A percentile compares a stretch with the other conserved stretches of the same genome.
Evolutionary conservation across 1,139 yeast genomes (phyloP).

Genomic region (Scheffersomyces cryptocercus): DNA sequence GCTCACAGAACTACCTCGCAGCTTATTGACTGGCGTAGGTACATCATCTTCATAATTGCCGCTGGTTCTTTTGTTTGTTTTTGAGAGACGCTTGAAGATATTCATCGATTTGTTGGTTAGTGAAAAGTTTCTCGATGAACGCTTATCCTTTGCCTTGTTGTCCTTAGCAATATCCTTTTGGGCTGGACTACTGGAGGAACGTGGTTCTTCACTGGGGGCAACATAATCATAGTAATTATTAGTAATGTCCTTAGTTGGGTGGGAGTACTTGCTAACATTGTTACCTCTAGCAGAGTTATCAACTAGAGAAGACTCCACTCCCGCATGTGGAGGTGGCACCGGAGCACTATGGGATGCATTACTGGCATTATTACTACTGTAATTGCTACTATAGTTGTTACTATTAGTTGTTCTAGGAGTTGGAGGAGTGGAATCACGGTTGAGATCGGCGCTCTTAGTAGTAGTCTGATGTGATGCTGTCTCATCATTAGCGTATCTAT

Average conservation of each 20-base stretch:
- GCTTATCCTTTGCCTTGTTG: slow-evolving; percentile 13
- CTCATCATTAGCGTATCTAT: not conserved
- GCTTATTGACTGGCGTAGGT: slow-evolving; percentile 7
- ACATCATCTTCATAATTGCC: slow-evolving; percentile 15
- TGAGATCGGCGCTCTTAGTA: slow-evolving; percentile 13
- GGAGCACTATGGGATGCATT: not conserved
- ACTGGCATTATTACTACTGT: not conserved
- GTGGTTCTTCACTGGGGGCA: too few species aligned
- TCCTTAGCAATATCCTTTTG: not conserved
- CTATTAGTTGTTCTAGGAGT: slow-evolving; percentile 22
- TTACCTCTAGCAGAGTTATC: not conserved
- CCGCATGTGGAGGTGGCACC: not conserved
- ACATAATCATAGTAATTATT: too few species aligned
- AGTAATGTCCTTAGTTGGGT: slow-evolving; percentile 3
- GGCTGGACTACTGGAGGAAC: too few species aligned
- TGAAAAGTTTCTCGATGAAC: slow-evolving; percentile 27
- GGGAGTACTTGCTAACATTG: not conserved
- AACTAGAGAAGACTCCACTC: not conserved
- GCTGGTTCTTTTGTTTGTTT: slow-evolving; percentile 21
- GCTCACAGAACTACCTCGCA: slow-evolving; percentile 14
- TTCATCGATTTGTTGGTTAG: slow-evolving; percentile 30
- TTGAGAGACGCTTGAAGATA: slow-evolving; percentile 37
- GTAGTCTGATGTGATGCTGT: slow-evolving; percentile 9
- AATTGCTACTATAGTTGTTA: slow-evolving; percentile 5
- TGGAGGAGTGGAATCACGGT: slow-evolving; percentile 18